Evolutionary conservation across 208 protist species (phyloP).

Genomic region (Acanthamoeba sp.): DNA sequence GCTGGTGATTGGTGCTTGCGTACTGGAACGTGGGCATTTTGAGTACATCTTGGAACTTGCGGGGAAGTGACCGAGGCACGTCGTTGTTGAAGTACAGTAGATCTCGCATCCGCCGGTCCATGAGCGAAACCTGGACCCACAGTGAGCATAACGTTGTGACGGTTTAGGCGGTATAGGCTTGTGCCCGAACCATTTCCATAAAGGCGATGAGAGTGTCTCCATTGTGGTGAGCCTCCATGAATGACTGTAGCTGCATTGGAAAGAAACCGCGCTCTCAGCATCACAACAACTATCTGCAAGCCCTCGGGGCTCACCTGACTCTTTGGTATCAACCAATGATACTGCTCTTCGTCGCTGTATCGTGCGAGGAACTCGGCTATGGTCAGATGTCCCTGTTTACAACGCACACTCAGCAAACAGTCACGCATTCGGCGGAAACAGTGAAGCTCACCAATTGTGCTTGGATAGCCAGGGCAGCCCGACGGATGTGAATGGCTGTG

Average conservation of each 20-base stretch:
- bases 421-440: background rate
- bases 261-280: background rate
- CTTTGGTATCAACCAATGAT: conserved; percentile 55
- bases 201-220: conserved; percentile 54
- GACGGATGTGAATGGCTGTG: conserved; percentile 35
- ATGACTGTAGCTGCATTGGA: background rate
- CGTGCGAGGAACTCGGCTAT: conserved; percentile 6
- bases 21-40: conserved; percentile 27
- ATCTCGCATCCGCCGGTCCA: conserved; percentile 37
- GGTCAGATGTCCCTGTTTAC: background rate
- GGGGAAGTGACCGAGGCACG: background rate
- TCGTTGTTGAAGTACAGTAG: conserved; percentile 45
- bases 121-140: background rate
- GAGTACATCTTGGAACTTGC: conserved; percentile 68
- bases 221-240: conserved; percentile 36
- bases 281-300: background rate
- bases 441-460: background rate
- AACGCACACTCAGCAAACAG: background rate
- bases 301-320: background rate
- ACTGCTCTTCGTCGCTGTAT: background rate
- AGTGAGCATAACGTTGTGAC: no score
- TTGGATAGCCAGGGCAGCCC: conserved; percentile 8
- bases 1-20: no score
- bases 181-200: conserved; percentile 62
- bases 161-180: no score